Percentiles rank a stretch among this genome's conserved stretches.
Evolutionary conservation across 2,329 filamentous ascomycete genomes (phyloP).

Genomic region (Aureobasidium sp.): DNA sequence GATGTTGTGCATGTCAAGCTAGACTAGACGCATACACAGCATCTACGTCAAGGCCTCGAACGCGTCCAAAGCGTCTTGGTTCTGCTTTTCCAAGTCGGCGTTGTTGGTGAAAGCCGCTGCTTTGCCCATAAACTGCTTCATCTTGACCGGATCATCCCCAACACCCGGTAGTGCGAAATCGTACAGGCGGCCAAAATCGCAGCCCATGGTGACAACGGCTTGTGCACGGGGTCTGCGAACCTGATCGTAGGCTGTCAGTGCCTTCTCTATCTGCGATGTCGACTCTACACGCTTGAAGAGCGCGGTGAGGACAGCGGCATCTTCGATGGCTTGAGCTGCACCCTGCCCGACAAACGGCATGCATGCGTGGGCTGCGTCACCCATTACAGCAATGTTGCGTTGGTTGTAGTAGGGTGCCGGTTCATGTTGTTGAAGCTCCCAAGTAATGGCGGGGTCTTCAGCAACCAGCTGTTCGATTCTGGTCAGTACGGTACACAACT

Average conservation of each 20-base stretch:
- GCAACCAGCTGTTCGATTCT: conserved; percentile 20
- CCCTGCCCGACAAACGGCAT: conserved; percentile 32
- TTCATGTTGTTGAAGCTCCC: conserved; percentile 29
- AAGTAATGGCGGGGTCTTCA: conserved; percentile 24
- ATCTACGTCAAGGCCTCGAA: conserved; percentile 19
- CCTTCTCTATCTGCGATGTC: conserved; percentile 15
- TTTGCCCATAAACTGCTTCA: conserved; percentile 28
- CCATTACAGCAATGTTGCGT: conserved; percentile 28
- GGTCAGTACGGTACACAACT: neutral
- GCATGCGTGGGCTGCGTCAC: conserved; percentile 35
- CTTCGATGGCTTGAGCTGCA: conserved; percentile 34
- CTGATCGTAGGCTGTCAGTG: conserved; percentile 25
- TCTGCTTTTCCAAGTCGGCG: conserved; percentile 27
- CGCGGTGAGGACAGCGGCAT: conserved; percentile 29
- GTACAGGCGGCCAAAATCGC: conserved; percentile 27
- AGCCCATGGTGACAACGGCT: conserved; percentile 26
- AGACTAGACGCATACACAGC: neutral
- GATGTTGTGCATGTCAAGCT: conserved; percentile 1
- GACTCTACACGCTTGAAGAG: conserved; percentile 23
- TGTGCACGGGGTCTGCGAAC: conserved; percentile 26
- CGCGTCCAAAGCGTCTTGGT: conserved; percentile 24
- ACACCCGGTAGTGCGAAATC: conserved; percentile 25
- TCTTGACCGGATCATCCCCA: conserved; percentile 25
- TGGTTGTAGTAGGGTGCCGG: conserved; percentile 29
- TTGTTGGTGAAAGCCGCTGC: conserved; percentile 28